Base-by-base conservation (phyloP, 768 basidiomycete genomes). In the Hericium alpestre region DNA sequence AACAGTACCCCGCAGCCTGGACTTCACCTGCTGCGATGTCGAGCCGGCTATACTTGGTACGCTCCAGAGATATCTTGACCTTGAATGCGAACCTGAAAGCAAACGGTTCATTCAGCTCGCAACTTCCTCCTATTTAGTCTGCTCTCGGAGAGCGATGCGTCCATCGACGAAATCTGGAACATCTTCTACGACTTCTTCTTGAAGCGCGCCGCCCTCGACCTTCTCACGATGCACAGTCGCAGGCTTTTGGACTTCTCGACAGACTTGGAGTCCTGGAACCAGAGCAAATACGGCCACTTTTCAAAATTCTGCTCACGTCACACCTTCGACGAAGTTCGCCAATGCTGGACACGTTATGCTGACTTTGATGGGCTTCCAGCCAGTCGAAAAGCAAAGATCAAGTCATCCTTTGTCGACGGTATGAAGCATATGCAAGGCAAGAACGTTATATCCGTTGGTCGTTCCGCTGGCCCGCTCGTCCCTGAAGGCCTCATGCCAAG, bases 1-100 rank as follows among this genome's bases (percentile, higher is more conserved):
- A 13, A 13, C 51, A 62, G 60, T 16, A 9, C 27, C 27, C 27
- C 69, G 76, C 23, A 48, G 49, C 1, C 58, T 79, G 18, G 79
- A 80, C 61, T 73, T 79, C 50, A 81, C 79, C 13, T 80, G 77
- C 56, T 78, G 75, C 54, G 79, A 81, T 64, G 62, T 67, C 46
- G 79, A 81, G 38, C 72, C 78, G 2, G 79, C 72, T 0, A 65
- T 78, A 16, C 59, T 80, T 48, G 76, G 79, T 77, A 56, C 18
- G 66, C 48, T 22, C n/a, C 25, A 18, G 43, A n/a, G 11, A 27
- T 53, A 8, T 18, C 10, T 53, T 16, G 18, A 4, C 7, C 16
- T 47, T 20, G 40, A 47, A 7, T 22, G 22, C 8, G n/a, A 13
- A 39, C 10, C 22, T 56, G 7, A 38, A 41, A 12, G n/a, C n/a